These are phyloP conservation scores for Starmerella davenportii DNA, from an alignment of 805 yeast genomes.

Conservation along the genomic window DNA sequence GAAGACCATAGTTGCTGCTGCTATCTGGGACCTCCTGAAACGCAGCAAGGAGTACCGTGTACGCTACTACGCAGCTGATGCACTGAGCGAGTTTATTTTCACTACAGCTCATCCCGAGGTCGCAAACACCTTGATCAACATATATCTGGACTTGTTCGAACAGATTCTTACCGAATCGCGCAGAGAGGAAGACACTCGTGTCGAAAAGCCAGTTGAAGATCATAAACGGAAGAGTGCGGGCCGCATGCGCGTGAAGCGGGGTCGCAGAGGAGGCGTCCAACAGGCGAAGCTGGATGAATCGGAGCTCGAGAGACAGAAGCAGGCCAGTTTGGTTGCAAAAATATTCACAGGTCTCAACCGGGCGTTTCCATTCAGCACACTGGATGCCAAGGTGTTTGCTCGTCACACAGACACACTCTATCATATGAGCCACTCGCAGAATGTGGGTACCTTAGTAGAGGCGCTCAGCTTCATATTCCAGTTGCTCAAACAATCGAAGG, in stretches of 20 bases:
- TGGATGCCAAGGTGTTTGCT: slow-evolving; percentile 46
- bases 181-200: slow-evolving; percentile 22
- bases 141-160: slow-evolving; percentile 76
- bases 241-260: slow-evolving; percentile 60
- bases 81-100: slow-evolving; percentile 83
- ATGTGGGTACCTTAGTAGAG: slow-evolving; percentile 85
- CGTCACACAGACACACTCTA: slow-evolving; percentile 69
- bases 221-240: slow-evolving; percentile 29
- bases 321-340: slow-evolving; percentile 71
- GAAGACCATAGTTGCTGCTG: slow-evolving; percentile 63
- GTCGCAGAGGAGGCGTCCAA: slow-evolving; percentile 45
- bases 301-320: slow-evolving; percentile 44
- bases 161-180: slow-evolving; percentile 49
- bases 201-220: slow-evolving; percentile 14
- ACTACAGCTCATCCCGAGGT: slow-evolving; percentile 58
- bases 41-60: slow-evolving; percentile 64
- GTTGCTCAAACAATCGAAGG: slow-evolving; percentile 39
- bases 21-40: slow-evolving; percentile 65
- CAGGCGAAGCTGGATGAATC: slow-evolving; percentile 18
- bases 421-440: slow-evolving; percentile 81
- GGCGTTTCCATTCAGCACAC: slow-evolving; percentile 77
- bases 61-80: slow-evolving; percentile 69
- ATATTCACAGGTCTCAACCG: slow-evolving; percentile 87
- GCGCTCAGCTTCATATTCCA: slow-evolving; percentile 75
- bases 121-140: slow-evolving; percentile 66